phyloP scores from a whole-genome alignment of 2,329 filamentous ascomycete species.

The Claviceps quebecensis region DNA sequence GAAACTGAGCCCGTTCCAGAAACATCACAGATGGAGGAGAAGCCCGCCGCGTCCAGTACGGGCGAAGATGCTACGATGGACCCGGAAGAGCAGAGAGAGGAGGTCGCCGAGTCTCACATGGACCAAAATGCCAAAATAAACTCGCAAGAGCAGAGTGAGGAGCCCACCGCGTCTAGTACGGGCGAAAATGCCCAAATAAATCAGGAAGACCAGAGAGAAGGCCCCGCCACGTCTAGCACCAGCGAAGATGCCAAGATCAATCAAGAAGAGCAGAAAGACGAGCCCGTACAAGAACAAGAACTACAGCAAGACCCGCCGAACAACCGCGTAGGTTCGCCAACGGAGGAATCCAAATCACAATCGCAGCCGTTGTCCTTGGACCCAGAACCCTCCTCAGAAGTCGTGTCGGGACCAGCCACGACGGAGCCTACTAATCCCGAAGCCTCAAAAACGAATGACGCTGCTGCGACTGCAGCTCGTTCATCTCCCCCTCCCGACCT shows the following conservation, averaged over 20 bases:
- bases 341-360: neutral
- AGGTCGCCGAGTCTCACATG: conserved; percentile 11
- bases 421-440: neutral
- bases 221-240: conserved; percentile 11
- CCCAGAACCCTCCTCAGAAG: neutral
- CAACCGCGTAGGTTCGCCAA: conserved; percentile 6
- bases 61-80: no score
- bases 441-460: neutral
- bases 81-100: no score
- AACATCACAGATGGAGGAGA: conserved; percentile 16
- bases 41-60: neutral
- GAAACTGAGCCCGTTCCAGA: neutral
- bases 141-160: conserved; percentile 1
- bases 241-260: neutral
- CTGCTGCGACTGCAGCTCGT: neutral
- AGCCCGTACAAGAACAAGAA: conserved; percentile 6
- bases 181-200: no score
- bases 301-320: neutral
- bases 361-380: neutral
- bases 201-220: no score
- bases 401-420: neutral
- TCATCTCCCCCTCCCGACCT: neutral
- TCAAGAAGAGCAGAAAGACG: conserved; percentile 1
- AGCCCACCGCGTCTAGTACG: neutral
- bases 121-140: neutral